Percentiles rank a stretch among this genome's conserved stretches.
These are phyloP conservation scores for Fusarium sp. DNA, from an alignment of 2,329 filamentous ascomycete genomes.

Conservation along the genomic window DNA sequence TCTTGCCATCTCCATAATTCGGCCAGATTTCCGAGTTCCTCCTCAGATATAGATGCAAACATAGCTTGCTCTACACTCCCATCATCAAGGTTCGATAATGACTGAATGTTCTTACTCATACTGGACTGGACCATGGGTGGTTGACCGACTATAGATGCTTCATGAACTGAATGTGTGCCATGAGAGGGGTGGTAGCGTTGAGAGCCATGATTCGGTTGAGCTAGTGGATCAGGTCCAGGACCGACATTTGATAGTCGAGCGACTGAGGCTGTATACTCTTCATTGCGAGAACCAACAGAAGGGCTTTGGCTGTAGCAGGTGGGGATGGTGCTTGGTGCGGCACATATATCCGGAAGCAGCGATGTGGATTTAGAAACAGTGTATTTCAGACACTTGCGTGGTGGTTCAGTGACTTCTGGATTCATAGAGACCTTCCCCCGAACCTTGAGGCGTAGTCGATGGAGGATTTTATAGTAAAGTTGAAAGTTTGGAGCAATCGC, in stretches of 20 bases:
- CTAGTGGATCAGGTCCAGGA: not conserved
- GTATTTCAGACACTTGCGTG: not conserved
- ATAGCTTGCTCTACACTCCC: not conserved
- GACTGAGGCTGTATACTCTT: not conserved
- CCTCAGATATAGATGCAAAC: not conserved
- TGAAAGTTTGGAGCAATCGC: not conserved
- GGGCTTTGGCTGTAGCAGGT: not conserved
- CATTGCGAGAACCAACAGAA: not conserved
- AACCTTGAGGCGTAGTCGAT: not conserved
- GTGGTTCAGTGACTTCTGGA: not conserved
- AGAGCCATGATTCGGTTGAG: accelerated
- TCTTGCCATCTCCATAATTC: not conserved
- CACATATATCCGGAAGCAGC: not conserved
- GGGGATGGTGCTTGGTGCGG: not conserved
- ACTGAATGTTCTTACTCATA: not conserved
- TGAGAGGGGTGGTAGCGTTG: not conserved
- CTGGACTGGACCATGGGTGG: not conserved
- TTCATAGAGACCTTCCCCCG: accelerated
- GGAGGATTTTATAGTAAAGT: not conserved
- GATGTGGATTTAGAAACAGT: not conserved
- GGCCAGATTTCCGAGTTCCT: not conserved
- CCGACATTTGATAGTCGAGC: not conserved
- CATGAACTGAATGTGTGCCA: accelerated
- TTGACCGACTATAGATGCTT: not conserved
- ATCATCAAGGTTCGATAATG: not conserved